Evolutionary conservation across 78 protist species (phyloP).

Genomic region (Speleostelium caveatum): DNA sequence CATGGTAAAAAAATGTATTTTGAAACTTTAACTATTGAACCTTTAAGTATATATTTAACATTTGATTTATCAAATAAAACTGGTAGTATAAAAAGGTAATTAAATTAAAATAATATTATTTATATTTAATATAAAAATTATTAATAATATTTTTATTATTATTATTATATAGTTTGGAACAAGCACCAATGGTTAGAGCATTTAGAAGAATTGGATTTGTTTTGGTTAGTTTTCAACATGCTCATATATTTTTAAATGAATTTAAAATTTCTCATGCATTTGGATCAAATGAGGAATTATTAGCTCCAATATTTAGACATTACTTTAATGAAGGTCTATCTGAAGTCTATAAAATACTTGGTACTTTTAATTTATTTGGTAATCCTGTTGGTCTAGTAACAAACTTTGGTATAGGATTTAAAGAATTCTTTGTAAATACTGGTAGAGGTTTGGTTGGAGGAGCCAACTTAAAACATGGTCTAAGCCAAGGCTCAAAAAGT

Average conservation of each 20-base stretch:
- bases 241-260: constrained; percentile 53
- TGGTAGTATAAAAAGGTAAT: constrained; percentile 32
- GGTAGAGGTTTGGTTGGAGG: constrained; percentile 72
- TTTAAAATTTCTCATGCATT: constrained; percentile 71
- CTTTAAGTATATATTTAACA: constrained; percentile 50
- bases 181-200: constrained; percentile 71
- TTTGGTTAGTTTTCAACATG: constrained; percentile 66
- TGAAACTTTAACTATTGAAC: constrained; percentile 56
- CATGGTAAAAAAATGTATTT: constrained; percentile 78
- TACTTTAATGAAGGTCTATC: constrained; percentile 62
- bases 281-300: constrained; percentile 62
- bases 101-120: too few species aligned
- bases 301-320: constrained; percentile 77
- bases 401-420: constrained; percentile 84
- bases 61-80: constrained; percentile 62
- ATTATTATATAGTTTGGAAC: constrained; percentile 31
- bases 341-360: constrained; percentile 84
- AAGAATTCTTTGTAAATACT: constrained; percentile 77
- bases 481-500: constrained; percentile 50
- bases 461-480: constrained; percentile 1
- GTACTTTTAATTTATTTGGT: constrained; percentile 88
- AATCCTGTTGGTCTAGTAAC: constrained; percentile 87
- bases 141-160: too few species aligned
- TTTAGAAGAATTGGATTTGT: constrained; percentile 78
- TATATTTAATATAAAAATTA: too few species aligned